Evolutionary conservation across 2,329 filamentous ascomycete genomes (phyloP).

Genomic region (Colletotrichum plurivorum): DNA sequence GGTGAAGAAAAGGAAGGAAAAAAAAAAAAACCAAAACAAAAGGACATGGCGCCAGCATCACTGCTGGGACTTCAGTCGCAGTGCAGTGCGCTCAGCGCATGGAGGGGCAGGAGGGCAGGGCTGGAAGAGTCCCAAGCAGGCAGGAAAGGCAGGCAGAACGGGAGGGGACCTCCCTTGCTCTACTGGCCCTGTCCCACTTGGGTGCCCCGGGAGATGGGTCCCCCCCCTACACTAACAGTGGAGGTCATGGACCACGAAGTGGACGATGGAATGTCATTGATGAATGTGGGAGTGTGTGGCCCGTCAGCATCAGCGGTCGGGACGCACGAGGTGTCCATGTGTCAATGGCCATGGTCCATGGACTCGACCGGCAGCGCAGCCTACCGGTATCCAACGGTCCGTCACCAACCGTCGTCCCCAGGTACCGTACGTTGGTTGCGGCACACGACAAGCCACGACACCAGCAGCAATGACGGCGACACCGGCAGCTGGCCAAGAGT

Average conservation of each 20-base stretch:
- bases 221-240: not conserved
- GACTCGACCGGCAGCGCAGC: not conserved
- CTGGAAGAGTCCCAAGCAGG: conserved; percentile 5
- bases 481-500: conserved; percentile 6
- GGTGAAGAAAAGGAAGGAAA: not conserved
- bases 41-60: too few species aligned
- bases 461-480: conserved; percentile 2
- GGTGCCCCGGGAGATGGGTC: conserved; percentile 23
- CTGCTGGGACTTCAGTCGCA: too few species aligned
- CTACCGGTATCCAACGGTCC: not conserved
- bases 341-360: not conserved
- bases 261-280: conserved; percentile 32
- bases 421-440: not conserved
- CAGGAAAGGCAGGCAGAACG: conserved; percentile 11
- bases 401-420: not conserved
- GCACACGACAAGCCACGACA: not conserved
- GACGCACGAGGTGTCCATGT: not conserved
- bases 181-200: conserved; percentile 30
- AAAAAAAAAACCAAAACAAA: not conserved
- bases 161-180: conserved; percentile 30
- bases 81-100: not conserved
- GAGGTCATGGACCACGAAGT: conserved; percentile 17
- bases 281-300: not conserved
- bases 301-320: not conserved
- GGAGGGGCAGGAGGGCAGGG: conserved; percentile 6